Percentiles rank a stretch among this genome's conserved stretches.
Evolutionary conservation across 345 rosid species (phyloP).

Genomic region (Camelina sativa): DNA sequence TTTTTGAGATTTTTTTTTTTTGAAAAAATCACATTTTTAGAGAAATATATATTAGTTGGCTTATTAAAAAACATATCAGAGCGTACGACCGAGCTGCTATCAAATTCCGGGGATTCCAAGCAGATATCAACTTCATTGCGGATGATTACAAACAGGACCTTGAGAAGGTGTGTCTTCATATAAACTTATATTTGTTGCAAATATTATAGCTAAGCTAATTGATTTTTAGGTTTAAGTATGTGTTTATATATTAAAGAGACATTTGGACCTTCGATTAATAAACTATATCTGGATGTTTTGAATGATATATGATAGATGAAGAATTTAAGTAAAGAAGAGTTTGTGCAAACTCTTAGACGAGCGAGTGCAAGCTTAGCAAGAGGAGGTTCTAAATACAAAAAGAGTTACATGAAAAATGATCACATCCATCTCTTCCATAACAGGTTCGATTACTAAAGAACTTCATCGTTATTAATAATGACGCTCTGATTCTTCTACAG

Average conservation of each 20-base stretch:
- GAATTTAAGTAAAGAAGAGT: slow-evolving; percentile 68
- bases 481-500: not conserved
- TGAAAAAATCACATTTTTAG: not conserved
- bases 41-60: slow-evolving; percentile 1
- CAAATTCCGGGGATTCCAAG: slow-evolving; percentile 82
- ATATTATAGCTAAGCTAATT: not conserved
- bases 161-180: slow-evolving; percentile 55
- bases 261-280: not conserved
- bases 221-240: not conserved
- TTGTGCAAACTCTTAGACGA: slow-evolving; percentile 80
- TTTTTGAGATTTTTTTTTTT: not conserved
- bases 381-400: slow-evolving; percentile 78
- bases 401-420: slow-evolving; percentile 24
- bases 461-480: not conserved
- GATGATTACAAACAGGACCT: slow-evolving; percentile 75
- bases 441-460: not conserved
- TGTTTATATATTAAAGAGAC: not conserved
- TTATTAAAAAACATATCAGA: slow-evolving; percentile 45
- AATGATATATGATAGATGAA: slow-evolving; percentile 56
- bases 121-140: slow-evolving; percentile 83
- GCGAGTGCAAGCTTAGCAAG: slow-evolving; percentile 82
- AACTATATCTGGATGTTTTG: not conserved
- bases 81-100: slow-evolving; percentile 96
- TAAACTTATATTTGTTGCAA: not conserved
- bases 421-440: slow-evolving; percentile 19